Percentiles rank a stretch among this genome's conserved stretches.
Evolutionary conservation across 352 stramenopile genomes (phyloP).

Genomic region (Aphanomyces euteiches): DNA sequence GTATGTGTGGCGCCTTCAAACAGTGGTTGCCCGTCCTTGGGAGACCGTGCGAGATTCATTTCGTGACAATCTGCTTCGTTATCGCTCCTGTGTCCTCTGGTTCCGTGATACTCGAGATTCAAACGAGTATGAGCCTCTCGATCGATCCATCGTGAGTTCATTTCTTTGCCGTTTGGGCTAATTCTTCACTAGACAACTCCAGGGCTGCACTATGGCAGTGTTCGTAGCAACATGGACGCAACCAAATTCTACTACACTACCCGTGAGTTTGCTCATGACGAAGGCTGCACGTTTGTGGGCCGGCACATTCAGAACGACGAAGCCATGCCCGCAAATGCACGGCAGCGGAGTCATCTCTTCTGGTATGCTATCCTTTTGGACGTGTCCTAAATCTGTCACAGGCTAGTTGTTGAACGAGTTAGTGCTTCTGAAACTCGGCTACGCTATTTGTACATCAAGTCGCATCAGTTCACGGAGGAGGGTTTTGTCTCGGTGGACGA

Average conservation of each 20-base stretch:
- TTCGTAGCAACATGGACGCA: background rate
- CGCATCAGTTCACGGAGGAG: slow-evolving; percentile 17
- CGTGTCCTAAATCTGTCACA: no score
- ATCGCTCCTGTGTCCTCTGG: slow-evolving; percentile 9
- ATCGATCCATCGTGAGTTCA: no score
- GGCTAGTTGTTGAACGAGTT: no score
- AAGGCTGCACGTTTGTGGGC: slow-evolving; percentile 17
- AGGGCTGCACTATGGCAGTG: background rate
- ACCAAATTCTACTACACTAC: slow-evolving; percentile 6
- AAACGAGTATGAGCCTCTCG: no score
- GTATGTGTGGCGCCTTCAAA: slow-evolving; percentile 15
- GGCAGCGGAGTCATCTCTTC: slow-evolving; percentile 15
- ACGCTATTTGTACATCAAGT: slow-evolving; percentile 18
- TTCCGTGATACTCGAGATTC: background rate
- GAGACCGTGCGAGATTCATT: background rate
- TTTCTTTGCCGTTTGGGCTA: no score
- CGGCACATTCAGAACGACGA: slow-evolving; percentile 24
- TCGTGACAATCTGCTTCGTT: background rate
- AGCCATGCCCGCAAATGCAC: background rate
- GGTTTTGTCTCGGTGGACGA: slow-evolving; percentile 18
- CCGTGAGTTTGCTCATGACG: background rate
- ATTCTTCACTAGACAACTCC: no score
- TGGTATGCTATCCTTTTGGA: background rate
- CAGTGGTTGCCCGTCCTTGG: background rate
- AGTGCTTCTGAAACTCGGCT: background rate